phyloP scores from a whole-genome alignment of 2,329 filamentous ascomycete species.

The Diaporthe vexans region DNA sequence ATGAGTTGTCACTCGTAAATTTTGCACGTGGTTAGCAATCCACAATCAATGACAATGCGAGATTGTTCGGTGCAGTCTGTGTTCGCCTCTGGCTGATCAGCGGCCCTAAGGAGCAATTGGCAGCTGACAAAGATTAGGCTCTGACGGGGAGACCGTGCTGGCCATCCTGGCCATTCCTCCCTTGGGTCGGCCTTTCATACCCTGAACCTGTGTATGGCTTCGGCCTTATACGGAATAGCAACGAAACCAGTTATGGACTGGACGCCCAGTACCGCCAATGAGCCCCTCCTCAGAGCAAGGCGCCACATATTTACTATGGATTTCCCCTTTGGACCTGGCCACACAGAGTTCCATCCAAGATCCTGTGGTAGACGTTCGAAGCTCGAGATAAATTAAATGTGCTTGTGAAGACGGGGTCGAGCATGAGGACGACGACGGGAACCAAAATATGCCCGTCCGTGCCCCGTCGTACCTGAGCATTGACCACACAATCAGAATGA shows the following conservation, averaged over 20 bases:
- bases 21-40: not conserved
- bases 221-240: too few relatives aligned
- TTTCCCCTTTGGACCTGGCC: not conserved
- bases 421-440: not conserved
- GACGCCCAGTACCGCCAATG: too few relatives aligned
- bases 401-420: not conserved
- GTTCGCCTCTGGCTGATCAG: not conserved
- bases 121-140: not conserved
- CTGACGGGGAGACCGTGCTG: not conserved
- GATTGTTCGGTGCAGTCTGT: not conserved
- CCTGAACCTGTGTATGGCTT: not conserved
- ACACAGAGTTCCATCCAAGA: not conserved
- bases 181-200: not conserved
- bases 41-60: not conserved
- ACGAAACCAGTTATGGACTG: too few relatives aligned
- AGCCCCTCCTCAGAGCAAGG: not conserved
- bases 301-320: not conserved
- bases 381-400: not conserved
- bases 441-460: not conserved
- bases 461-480: constrained; percentile 20
- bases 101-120: not conserved
- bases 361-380: not conserved
- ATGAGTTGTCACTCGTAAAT: not conserved
- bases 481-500: not conserved
- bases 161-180: not conserved